Conservation (phyloP, 495 filamentous ascomycete genomes). For the Venustampulla echinocandica region DNA sequence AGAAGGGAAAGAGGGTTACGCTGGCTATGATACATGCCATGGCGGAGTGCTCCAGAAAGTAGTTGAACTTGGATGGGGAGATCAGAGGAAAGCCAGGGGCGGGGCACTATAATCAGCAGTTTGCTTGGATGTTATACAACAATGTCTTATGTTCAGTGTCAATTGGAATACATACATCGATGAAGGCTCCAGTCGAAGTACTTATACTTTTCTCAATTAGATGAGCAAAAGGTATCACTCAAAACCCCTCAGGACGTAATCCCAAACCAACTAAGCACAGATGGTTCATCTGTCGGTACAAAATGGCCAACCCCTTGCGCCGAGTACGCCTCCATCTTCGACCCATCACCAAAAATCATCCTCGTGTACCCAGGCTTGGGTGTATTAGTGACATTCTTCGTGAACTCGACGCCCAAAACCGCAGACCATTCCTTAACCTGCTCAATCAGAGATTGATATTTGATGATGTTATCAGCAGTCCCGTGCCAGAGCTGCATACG, state of each 20-base stretch:
- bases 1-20: constrained; percentile 5
- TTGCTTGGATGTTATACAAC: too few relatives aligned
- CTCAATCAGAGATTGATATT: constrained; percentile 26
- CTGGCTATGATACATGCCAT: constrained; percentile 9
- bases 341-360: constrained; percentile 41
- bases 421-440: constrained; percentile 23
- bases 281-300: constrained; percentile 36
- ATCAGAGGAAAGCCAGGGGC: too few relatives aligned
- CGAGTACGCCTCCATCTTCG: constrained; percentile 35
- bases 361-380: constrained; percentile 42
- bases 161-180: too few relatives aligned
- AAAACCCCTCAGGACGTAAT: too few relatives aligned
- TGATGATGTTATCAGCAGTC: constrained; percentile 32
- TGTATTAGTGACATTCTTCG: constrained; percentile 29
- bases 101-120: too few relatives aligned
- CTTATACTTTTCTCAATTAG: too few relatives aligned
- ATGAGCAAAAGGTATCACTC: too few relatives aligned
- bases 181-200: too few relatives aligned
- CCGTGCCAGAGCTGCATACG: constrained; percentile 27
- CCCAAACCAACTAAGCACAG: constrained; percentile 29
- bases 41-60: constrained; percentile 1
- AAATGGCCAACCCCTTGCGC: constrained; percentile 39
- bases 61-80: too few relatives aligned
- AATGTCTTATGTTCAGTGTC: too few relatives aligned
- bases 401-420: constrained; percentile 15